Conservation (phyloP, 805 yeast genomes). For the Pichia nakasei region DNA sequence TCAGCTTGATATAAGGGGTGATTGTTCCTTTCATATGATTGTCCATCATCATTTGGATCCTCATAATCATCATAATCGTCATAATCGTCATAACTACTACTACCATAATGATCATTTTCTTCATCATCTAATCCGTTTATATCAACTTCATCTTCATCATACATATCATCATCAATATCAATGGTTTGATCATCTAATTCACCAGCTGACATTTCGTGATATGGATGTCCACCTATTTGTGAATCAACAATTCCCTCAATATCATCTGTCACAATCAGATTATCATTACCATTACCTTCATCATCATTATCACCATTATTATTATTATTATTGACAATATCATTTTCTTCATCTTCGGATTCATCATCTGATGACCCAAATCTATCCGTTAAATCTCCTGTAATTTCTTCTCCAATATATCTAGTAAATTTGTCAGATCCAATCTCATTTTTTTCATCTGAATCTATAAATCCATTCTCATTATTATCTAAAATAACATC, state of each 20-base stretch:
- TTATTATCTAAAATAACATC: constrained; percentile 13
- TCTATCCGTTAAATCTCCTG: constrained; percentile 40
- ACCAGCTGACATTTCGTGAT: constrained; percentile 26
- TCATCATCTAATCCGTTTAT: constrained; percentile 34
- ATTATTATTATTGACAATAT: background rate
- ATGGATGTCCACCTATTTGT: constrained; percentile 28
- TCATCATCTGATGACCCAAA: constrained; percentile 50
- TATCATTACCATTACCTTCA: background rate
- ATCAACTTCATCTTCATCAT: constrained; percentile 22
- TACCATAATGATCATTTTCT: constrained; percentile 14
- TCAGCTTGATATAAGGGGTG: constrained; percentile 53
- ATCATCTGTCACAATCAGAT: background rate
- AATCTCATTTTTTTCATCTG: constrained; percentile 17
- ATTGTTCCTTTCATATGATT: constrained; percentile 53
- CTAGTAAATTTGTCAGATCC: constrained; percentile 52
- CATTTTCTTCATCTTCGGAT: constrained; percentile 39
- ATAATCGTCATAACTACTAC: constrained; percentile 6
- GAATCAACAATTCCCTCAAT: constrained; percentile 16
- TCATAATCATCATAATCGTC: constrained; percentile 54
- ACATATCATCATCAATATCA: constrained; percentile 25
- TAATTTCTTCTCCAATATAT: constrained; percentile 69
- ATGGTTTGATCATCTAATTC: constrained; percentile 41
- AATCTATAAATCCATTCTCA: constrained; percentile 16
- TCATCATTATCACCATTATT: background rate
- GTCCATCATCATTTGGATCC: constrained; percentile 78